Conservation (phyloP, 2,329 filamentous ascomycete genomes). For the Beauveria sp. region DNA sequence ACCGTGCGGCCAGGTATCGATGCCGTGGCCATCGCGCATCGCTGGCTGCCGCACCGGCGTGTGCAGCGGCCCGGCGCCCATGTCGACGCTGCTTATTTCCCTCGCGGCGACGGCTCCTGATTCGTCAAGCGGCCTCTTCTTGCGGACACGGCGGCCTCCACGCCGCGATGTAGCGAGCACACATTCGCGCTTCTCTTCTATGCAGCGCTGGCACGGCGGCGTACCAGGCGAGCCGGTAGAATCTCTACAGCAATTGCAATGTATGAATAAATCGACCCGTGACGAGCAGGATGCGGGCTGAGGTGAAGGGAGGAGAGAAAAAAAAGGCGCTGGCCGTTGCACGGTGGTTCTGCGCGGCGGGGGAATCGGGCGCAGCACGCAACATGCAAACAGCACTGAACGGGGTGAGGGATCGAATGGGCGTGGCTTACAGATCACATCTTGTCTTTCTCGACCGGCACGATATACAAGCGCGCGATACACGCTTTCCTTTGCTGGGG, state of each 20-base stretch:
- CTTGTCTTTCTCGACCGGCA: slow-evolving; percentile 25
- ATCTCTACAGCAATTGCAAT: slow-evolving; percentile 18
- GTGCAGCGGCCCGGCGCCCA: not conserved
- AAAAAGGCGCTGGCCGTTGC: not conserved
- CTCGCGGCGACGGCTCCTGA: not conserved
- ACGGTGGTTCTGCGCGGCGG: not conserved
- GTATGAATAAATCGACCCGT: not conserved
- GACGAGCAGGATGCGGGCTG: not conserved
- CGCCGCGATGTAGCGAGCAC: slow-evolving; percentile 32
- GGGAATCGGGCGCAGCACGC: not conserved
- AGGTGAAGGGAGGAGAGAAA: not conserved
- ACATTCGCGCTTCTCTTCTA: slow-evolving; percentile 30
- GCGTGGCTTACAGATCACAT: slow-evolving; percentile 24
- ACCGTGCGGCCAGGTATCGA: slow-evolving; percentile 14
- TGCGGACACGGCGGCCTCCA: slow-evolving; percentile 24
- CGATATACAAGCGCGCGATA: slow-evolving; percentile 24
- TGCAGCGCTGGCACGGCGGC: slow-evolving; percentile 31
- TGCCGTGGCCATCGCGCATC: not conserved
- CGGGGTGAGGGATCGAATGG: not conserved
- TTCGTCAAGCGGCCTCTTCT: slow-evolving; percentile 2
- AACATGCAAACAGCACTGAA: not conserved
- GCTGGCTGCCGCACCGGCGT: not conserved
- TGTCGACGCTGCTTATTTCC: not conserved
- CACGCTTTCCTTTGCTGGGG: slow-evolving; percentile 20
- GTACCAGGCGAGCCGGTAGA: slow-evolving; percentile 26